phyloP scores from a whole-genome alignment of 306 rosid species.

The Dalbergia cultrata region DNA sequence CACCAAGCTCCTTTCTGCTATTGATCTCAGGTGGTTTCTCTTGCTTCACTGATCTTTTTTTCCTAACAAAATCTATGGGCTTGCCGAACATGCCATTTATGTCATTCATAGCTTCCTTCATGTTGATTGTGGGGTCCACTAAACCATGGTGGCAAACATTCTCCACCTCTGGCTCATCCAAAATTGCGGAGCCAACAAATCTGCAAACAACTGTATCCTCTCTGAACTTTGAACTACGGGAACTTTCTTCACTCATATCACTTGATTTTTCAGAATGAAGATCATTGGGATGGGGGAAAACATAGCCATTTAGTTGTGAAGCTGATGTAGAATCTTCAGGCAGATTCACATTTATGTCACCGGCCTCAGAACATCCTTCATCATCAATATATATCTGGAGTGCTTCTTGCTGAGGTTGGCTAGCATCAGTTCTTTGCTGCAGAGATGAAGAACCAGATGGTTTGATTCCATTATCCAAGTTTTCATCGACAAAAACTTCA shows the following conservation, averaged over 20 bases:
- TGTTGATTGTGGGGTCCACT: slow-evolving; percentile 93
- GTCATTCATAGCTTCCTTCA: slow-evolving; percentile 97
- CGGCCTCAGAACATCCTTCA: slow-evolving; percentile 52
- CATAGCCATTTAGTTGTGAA: slow-evolving; percentile 59
- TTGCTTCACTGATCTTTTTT: slow-evolving; percentile 63
- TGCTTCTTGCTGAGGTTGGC: slow-evolving; percentile 60
- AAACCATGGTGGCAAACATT: slow-evolving; percentile 96
- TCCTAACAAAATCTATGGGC: slow-evolving; percentile 86
- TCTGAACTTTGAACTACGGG: slow-evolving; percentile 64
- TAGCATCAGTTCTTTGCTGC: slow-evolving; percentile 52
- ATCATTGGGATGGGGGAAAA: slow-evolving; percentile 74
- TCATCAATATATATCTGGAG: slow-evolving; percentile 79
- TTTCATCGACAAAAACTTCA: slow-evolving; percentile 72
- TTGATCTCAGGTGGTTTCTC: slow-evolving; percentile 61
- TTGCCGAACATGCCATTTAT: slow-evolving; percentile 97
- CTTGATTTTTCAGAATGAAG: slow-evolving; percentile 57
- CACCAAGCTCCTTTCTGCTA: slow-evolving; percentile 55
- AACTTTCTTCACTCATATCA: slow-evolving; percentile 51
- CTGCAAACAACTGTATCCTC: slow-evolving; percentile 92
- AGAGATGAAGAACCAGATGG: slow-evolving; percentile 46
- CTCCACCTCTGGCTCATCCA: slow-evolving; percentile 84
- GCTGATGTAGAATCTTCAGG: slow-evolving; percentile 57
- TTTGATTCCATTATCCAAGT: slow-evolving; percentile 52
- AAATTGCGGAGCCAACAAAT: slow-evolving; percentile 92
- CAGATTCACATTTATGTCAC: slow-evolving; percentile 46